Evolutionary conservation across 2,329 filamentous ascomycete species (phyloP).

Genomic region (Claviceps purpurea): DNA sequence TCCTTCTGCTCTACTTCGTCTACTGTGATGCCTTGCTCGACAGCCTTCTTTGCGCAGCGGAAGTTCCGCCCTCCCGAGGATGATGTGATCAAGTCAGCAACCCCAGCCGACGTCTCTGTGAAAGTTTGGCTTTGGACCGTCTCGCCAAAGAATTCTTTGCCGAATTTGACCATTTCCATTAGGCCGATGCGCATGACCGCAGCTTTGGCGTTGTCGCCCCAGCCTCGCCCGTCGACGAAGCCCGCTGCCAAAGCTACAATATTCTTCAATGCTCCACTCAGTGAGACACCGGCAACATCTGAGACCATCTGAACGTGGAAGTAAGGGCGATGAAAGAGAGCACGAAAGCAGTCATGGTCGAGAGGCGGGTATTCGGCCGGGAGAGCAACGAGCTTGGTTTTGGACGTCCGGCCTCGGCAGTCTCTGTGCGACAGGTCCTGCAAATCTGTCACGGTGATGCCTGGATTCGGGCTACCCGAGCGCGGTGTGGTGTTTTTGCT

Average conservation of each 20-base stretch:
- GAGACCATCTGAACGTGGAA: slow-evolving; percentile 92
- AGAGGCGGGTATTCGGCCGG: slow-evolving; percentile 76
- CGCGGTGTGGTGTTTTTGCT: slow-evolving; percentile 53
- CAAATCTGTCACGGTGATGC: slow-evolving; percentile 39
- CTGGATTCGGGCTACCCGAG: slow-evolving; percentile 32
- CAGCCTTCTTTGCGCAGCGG: slow-evolving; percentile 78
- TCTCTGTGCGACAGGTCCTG: slow-evolving; percentile 54
- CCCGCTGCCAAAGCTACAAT: slow-evolving; percentile 88
- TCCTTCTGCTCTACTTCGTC: slow-evolving; percentile 80
- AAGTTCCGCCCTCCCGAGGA: slow-evolving; percentile 90
- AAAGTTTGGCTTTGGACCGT: slow-evolving; percentile 75
- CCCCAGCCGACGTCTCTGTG: slow-evolving; percentile 90
- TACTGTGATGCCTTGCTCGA: slow-evolving; percentile 66
- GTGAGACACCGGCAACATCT: slow-evolving; percentile 92
- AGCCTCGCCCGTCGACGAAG: slow-evolving; percentile 88
- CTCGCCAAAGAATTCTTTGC: slow-evolving; percentile 80
- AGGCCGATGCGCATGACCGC: slow-evolving; percentile 94
- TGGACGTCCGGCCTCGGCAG: slow-evolving; percentile 50
- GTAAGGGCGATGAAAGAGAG: slow-evolving; percentile 88
- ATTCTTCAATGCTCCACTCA: slow-evolving; percentile 93
- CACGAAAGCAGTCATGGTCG: slow-evolving; percentile 70
- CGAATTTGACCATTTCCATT: slow-evolving; percentile 93
- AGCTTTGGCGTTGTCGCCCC: slow-evolving; percentile 98
- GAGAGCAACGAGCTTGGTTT: slow-evolving; percentile 59
- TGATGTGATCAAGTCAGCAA: slow-evolving; percentile 89